Evolutionary conservation across 164 flowering plant genomes (phyloP).

Genomic region (Aristolochia californica): DNA sequence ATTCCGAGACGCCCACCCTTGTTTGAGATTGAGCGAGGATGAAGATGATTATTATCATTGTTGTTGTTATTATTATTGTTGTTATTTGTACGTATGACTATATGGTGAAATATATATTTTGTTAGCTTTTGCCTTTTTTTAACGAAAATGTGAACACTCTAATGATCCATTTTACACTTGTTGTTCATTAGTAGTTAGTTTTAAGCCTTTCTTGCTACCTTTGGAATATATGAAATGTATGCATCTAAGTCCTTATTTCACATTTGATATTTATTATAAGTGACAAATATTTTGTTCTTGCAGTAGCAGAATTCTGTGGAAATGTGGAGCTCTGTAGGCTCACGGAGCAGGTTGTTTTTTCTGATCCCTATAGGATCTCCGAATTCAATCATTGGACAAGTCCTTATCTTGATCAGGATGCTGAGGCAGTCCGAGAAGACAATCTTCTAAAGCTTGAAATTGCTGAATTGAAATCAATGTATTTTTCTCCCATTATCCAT

Average conservation of each 20-base stretch:
- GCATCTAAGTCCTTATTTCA: not conserved
- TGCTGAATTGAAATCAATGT: constrained; percentile 85
- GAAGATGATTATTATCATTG: no score
- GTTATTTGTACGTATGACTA: no score
- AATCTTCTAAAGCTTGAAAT: constrained; percentile 71
- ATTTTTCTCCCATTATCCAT: constrained; percentile 8
- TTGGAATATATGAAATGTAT: no score
- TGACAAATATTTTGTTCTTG: constrained; percentile 8
- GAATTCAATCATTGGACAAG: constrained; percentile 70
- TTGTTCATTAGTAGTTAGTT: no score
- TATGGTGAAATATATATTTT: no score
- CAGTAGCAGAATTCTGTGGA: constrained; percentile 93
- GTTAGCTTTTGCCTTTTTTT: no score
- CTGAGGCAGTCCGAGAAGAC: constrained; percentile 69
- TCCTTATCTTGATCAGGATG: constrained; percentile 83
- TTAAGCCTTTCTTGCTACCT: no score
- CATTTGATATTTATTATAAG: not conserved
- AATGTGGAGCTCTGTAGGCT: constrained; percentile 90
- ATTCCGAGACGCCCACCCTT: no score
- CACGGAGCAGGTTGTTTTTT: constrained; percentile 92
- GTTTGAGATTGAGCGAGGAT: no score
- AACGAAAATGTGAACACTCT: no score
- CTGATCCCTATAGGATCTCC: constrained; percentile 87
- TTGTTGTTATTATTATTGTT: no score
- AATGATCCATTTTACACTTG: no score